Conservation (phyloP, 163 green algal species). For the Chlamydomonas reinhardtii region DNA sequence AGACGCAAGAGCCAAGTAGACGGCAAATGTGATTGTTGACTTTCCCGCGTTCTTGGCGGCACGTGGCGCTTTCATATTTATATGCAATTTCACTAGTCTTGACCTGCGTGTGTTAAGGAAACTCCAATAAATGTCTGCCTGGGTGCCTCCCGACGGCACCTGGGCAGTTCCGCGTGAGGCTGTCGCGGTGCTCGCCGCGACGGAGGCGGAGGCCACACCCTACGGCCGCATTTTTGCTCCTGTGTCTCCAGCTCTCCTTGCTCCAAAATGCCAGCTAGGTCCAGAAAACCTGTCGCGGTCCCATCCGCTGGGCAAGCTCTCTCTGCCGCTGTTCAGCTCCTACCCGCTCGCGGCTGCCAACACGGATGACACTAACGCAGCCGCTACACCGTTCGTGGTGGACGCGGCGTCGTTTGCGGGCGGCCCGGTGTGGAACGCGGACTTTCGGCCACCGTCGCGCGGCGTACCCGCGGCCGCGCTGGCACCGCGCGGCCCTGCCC, state of each 20-base stretch:
- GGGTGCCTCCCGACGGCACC: constrained; percentile 5
- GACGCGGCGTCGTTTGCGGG: constrained; percentile 60
- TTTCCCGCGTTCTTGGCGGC: too few relatives aligned
- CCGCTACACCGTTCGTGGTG: neutral
- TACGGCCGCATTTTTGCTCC: too few relatives aligned
- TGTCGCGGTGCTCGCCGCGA: neutral
- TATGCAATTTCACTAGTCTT: too few relatives aligned
- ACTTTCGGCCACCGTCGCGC: constrained; percentile 55
- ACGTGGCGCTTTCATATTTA: too few relatives aligned
- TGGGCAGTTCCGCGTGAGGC: constrained; percentile 9
- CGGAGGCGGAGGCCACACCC: neutral
- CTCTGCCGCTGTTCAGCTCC: neutral
- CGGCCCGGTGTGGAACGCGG: constrained; percentile 57
- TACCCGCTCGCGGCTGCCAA: neutral
- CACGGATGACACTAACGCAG: neutral
- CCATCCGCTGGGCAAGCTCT: too few relatives aligned
- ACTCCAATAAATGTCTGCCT: constrained; percentile 29
- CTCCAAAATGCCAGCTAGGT: neutral
- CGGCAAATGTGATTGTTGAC: too few relatives aligned
- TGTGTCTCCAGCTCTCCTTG: neutral
- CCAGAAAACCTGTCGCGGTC: neutral
- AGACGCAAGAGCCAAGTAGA: too few relatives aligned
- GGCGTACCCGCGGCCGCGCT: neutral
- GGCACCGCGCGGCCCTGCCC: neutral
- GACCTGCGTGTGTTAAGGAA: too few relatives aligned